Evolutionary conservation across 352 stramenopile species (phyloP).

Genomic region (Pythium aquatile): DNA sequence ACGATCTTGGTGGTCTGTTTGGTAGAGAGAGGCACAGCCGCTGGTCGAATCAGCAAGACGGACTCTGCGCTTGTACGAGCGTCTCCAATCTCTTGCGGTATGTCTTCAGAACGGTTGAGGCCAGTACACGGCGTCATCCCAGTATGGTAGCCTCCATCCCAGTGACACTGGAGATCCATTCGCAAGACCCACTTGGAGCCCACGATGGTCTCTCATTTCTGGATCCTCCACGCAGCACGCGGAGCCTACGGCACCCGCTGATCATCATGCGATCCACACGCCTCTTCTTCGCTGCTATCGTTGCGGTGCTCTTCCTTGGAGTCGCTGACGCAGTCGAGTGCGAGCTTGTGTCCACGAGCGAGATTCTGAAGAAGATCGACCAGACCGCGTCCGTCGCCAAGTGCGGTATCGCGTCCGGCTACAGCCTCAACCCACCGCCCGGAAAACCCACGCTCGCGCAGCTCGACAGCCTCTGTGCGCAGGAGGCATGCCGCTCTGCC

Average conservation of each 20-base stretch:
- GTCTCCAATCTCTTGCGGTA: too few relatives aligned
- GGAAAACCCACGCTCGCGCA: conserved; percentile 6
- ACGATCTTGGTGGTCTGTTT: neutral
- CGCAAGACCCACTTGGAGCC: neutral
- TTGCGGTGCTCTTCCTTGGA: neutral
- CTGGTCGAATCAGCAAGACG: neutral
- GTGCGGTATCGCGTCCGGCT: conserved; percentile 11
- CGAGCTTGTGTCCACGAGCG: conserved; percentile 6
- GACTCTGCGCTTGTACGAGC: too few relatives aligned
- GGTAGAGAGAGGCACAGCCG: neutral
- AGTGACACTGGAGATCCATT: neutral
- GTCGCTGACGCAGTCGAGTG: conserved; percentile 9
- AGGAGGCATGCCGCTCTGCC: conserved; percentile 1
- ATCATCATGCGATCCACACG: neutral
- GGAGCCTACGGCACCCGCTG: neutral
- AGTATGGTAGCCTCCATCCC: neutral
- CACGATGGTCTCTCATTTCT: neutral
- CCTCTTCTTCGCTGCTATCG: neutral
- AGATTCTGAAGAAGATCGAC: conserved; percentile 22
- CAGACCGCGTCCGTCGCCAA: conserved; percentile 1
- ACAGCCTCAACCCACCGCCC: conserved; percentile 14
- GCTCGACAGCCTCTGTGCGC: conserved; percentile 19
- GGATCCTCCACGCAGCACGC: neutral
- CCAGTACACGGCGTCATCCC: neutral
- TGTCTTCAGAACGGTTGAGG: too few relatives aligned